Evolutionary conservation across 2,329 filamentous ascomycete genomes (phyloP).

Genomic region (Fusarium avenaceum): DNA sequence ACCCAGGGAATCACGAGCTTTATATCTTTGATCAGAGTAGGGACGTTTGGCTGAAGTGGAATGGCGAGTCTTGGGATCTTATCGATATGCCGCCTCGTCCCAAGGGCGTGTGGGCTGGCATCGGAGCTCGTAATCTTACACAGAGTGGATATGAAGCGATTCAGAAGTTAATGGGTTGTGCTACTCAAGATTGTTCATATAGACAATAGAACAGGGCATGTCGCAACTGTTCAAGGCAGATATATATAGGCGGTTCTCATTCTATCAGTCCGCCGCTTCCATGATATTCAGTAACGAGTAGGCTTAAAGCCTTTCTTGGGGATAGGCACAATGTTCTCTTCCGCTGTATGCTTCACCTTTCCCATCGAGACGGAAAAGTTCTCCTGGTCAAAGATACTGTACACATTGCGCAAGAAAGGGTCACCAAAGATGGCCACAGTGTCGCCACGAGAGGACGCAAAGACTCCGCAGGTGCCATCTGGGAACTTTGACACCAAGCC

Average conservation of each 20-base stretch:
- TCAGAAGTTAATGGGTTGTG: background rate
- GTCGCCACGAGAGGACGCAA: background rate
- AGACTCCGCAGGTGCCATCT: slow-evolving; percentile 1
- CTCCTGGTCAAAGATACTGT: slow-evolving; percentile 17
- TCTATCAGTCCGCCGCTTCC: too few relatives aligned
- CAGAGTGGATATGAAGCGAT: background rate
- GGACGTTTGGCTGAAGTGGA: slow-evolving; percentile 5
- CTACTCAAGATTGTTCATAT: background rate
- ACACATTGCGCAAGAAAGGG: slow-evolving; percentile 9
- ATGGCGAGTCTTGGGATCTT: background rate
- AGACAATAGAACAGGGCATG: background rate
- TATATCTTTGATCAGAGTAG: slow-evolving; percentile 2
- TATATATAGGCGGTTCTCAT: too few relatives aligned
- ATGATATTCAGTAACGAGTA: background rate
- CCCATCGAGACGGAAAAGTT: background rate
- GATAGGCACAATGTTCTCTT: slow-evolving; percentile 6
- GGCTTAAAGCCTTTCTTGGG: slow-evolving; percentile 1
- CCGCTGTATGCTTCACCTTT: background rate
- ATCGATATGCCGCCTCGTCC: background rate
- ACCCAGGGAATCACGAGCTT: background rate
- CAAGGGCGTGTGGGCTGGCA: background rate
- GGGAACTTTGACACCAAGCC: slow-evolving; percentile 6
- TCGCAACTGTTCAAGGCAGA: background rate
- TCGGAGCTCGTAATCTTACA: background rate
- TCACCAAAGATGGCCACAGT: slow-evolving; percentile 1